Percentiles rank a stretch among this genome's conserved stretches.
phyloP scores from a whole-genome alignment of 495 filamentous ascomycete species.

The Articulospora tetracladia region DNA sequence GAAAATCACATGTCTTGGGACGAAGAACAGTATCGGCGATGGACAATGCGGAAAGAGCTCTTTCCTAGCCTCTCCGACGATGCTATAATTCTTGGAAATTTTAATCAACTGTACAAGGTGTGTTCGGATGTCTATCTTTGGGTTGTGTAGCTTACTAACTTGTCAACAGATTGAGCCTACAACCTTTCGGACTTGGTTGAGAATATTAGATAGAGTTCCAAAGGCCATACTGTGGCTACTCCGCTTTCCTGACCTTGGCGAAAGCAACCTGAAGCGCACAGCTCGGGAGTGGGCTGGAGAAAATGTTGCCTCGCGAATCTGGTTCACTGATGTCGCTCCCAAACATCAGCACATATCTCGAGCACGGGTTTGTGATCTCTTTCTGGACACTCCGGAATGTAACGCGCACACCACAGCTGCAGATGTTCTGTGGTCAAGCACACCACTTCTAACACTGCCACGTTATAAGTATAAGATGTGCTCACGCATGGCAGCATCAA shows the following conservation, averaged over 20 bases:
- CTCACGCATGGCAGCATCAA: conserved; percentile 93
- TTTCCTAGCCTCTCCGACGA: conserved; percentile 85
- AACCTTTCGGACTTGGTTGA: conserved; percentile 94
- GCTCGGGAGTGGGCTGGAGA: conserved; percentile 81
- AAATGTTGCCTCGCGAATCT: conserved; percentile 83
- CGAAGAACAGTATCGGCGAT: conserved; percentile 77
- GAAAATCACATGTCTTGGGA: conserved; percentile 63
- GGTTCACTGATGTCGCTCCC: conserved; percentile 92
- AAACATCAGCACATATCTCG: conserved; percentile 94
- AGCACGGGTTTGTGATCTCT: conserved; percentile 87
- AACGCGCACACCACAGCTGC: conserved; percentile 98
- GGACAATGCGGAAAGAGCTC: conserved; percentile 92
- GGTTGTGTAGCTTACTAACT: neutral
- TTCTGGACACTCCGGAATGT: conserved; percentile 96
- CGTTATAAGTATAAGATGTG: conserved; percentile 98
- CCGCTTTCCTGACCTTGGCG: conserved; percentile 91
- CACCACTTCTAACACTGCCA: conserved; percentile 90
- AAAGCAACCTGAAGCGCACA: conserved; percentile 75
- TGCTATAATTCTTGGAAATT: conserved; percentile 91
- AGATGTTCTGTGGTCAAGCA: conserved; percentile 94
- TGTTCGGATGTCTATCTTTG: conserved; percentile 13
- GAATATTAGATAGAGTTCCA: conserved; percentile 81
- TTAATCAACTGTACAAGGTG: conserved; percentile 99
- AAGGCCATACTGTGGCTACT: conserved; percentile 95
- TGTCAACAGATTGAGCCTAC: conserved; percentile 84